Percentiles rank a stretch among this genome's conserved stretches.
These are phyloP conservation scores for Fusarium sarcochroum DNA, from an alignment of 2,329 filamentous ascomycete genomes.

Conservation along the genomic window DNA sequence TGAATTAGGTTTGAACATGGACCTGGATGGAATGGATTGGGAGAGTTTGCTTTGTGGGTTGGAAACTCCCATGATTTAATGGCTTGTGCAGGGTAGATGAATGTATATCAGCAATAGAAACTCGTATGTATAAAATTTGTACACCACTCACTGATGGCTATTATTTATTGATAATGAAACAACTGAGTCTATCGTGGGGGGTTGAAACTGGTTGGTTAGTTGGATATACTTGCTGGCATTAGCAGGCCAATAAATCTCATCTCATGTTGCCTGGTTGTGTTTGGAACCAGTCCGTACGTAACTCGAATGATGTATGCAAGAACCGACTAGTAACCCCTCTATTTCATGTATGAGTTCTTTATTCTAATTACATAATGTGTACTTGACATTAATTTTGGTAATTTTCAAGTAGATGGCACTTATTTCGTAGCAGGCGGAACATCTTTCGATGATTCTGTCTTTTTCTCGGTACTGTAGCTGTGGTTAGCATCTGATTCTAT, in stretches of 20 bases:
- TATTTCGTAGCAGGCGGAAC: conserved; percentile 27
- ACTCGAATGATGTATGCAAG: too few relatives aligned
- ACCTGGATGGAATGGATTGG: conserved; percentile 55
- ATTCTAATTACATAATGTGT: neutral
- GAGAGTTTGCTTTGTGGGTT: conserved; percentile 54
- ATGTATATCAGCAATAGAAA: neutral
- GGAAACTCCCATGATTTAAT: conserved; percentile 52
- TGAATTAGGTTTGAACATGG: conserved; percentile 49
- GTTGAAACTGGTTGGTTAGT: too few relatives aligned
- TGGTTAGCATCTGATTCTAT: neutral
- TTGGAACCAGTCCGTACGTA: too few relatives aligned
- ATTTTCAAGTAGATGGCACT: neutral
- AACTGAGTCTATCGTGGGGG: too few relatives aligned
- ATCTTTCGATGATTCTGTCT: conserved; percentile 26
- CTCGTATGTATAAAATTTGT: neutral
- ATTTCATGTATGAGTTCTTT: neutral
- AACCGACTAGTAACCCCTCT: too few relatives aligned
- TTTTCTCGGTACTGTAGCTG: conserved; percentile 23
- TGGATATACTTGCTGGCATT: too few relatives aligned
- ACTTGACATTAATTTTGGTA: neutral
- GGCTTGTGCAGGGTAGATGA: neutral
- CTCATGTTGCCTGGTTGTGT: too few relatives aligned
- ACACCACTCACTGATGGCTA: neutral
- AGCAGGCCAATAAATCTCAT: too few relatives aligned
- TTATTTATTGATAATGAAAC: neutral